Evolutionary conservation across 345 rosid species (phyloP).

Genomic region (Populus nigra): DNA sequence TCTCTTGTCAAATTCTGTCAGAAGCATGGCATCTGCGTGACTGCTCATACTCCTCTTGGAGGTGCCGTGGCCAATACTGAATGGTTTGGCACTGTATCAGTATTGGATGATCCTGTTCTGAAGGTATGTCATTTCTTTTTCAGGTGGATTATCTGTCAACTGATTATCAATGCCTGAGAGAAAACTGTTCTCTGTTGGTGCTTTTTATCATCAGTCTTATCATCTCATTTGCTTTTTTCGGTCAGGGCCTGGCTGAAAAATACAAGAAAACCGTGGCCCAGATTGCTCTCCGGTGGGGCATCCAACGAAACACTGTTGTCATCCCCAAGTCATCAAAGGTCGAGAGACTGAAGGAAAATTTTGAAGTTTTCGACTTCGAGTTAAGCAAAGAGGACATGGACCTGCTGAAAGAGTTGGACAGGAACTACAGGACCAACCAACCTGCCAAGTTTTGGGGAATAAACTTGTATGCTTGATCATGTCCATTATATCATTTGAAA

Average conservation of each 20-base stretch:
- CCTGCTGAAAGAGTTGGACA: slow-evolving; percentile 50
- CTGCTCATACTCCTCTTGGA: slow-evolving; percentile 87
- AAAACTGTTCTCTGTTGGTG: background rate
- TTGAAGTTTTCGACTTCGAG: slow-evolving; percentile 58
- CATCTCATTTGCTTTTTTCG: background rate
- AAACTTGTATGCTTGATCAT: slow-evolving; percentile 60
- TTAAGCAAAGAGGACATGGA: slow-evolving; percentile 74
- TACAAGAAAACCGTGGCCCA: slow-evolving; percentile 74
- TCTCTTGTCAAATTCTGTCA: slow-evolving; percentile 86
- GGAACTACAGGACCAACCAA: slow-evolving; percentile 61
- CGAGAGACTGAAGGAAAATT: slow-evolving; percentile 65
- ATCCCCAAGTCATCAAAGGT: slow-evolving; percentile 74
- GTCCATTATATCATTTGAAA: background rate
- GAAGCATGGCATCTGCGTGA: slow-evolving; percentile 75
- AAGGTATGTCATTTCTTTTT: slow-evolving; percentile 40
- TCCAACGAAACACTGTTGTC: slow-evolving; percentile 67
- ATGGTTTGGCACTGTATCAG: slow-evolving; percentile 69
- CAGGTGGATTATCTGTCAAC: background rate
- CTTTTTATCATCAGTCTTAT: background rate
- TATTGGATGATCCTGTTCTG: slow-evolving; percentile 74
- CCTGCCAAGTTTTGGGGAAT: slow-evolving; percentile 86
- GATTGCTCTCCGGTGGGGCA: slow-evolving; percentile 74
- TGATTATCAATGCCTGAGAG: background rate
- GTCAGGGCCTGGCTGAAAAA: slow-evolving; percentile 70
- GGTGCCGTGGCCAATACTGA: slow-evolving; percentile 73